These are phyloP conservation scores for Fusarium lyarnte DNA, from an alignment of 2,329 filamentous ascomycete genomes.

Conservation along the genomic window DNA sequence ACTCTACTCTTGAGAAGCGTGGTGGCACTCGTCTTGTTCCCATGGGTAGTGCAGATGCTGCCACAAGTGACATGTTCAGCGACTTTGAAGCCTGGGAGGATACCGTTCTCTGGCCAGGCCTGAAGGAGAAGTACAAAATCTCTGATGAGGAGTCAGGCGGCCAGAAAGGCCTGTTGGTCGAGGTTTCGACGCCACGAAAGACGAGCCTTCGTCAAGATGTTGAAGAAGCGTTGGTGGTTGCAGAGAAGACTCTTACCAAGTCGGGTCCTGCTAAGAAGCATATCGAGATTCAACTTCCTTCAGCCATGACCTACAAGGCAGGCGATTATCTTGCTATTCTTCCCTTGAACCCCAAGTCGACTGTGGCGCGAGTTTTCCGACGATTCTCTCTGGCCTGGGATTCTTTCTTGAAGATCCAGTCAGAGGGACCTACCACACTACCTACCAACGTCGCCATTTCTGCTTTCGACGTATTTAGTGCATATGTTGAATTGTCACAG, in stretches of 20 bases:
- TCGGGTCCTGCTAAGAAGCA: slow-evolving; percentile 62
- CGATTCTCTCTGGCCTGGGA: slow-evolving; percentile 76
- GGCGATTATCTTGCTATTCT: slow-evolving; percentile 82
- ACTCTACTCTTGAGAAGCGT: slow-evolving; percentile 58
- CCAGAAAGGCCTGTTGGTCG: slow-evolving; percentile 31
- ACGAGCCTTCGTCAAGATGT: slow-evolving; percentile 40
- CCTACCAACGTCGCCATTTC: slow-evolving; percentile 67
- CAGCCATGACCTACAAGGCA: slow-evolving; percentile 71
- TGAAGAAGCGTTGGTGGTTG: slow-evolving; percentile 37
- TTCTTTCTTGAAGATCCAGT: slow-evolving; percentile 68
- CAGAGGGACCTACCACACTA: slow-evolving; percentile 61
- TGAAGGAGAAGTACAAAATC: slow-evolving; percentile 55
- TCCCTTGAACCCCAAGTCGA: slow-evolving; percentile 72
- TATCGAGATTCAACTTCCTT: slow-evolving; percentile 74
- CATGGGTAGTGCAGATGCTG: slow-evolving; percentile 68
- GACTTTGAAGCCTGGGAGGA: slow-evolving; percentile 76
- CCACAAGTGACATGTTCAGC: slow-evolving; percentile 71
- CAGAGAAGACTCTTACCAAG: slow-evolving; percentile 35
- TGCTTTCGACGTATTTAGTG: slow-evolving; percentile 70
- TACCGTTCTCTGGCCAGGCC: slow-evolving; percentile 58
- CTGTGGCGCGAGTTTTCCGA: slow-evolving; percentile 70
- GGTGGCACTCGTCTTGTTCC: slow-evolving; percentile 50
- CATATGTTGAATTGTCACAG: slow-evolving; percentile 78
- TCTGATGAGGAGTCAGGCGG: not conserved
- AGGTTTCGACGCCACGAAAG: slow-evolving; percentile 38